Base-by-base conservation (phyloP, 2,329 filamentous ascomycete species). In the Thielaviopsis euricoi region DNA sequence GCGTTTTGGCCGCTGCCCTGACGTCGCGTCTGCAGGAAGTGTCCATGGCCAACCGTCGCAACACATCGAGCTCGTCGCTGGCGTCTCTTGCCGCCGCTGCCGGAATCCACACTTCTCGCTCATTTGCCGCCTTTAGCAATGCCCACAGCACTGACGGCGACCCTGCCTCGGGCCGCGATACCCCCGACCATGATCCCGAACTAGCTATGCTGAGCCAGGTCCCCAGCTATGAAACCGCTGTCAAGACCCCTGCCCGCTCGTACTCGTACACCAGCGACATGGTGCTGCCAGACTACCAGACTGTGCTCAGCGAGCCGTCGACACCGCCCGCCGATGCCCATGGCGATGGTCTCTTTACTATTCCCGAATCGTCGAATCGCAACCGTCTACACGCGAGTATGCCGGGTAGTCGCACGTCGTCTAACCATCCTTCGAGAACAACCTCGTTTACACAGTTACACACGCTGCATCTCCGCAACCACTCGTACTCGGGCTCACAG, bases 181-280 rank as follows among this genome's bases (percentile, higher is more conserved):
- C 79, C 7, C 75, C 76, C 3, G 76, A 82, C 63, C 77, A 82
- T 62, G 64, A 76, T 53, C 71, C 75, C 19, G 81, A 86, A 62
- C 71, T 87, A 63, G 77, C 78, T 53, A 78, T 82, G 62, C 71
- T 89, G 49, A 85, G 76, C 67, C 85, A 85, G 62, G 86, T 90
- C 1, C 86, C 86, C 1, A 89, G 86, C 58, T 90, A 90, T 67
- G 78, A 79, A 17, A 89, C 86, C 1, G 86, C 86, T 0, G 80
- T 89, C 25, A 80, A 79, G 62, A 80, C 82, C 0, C 80, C 82
- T 5, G 78, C 81, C 17, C 75, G 78, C 55, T 74, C 76, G 37
- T 74, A 74, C 15, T 75, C 71, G 53, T 74, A 73, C 50, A 69
- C 74, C 6, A 74, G 75, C 22, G 74, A 74, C 33, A 68, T 72